Evolutionary conservation across 306 rosid species (phyloP).

Genomic region (Vicia faba): DNA sequence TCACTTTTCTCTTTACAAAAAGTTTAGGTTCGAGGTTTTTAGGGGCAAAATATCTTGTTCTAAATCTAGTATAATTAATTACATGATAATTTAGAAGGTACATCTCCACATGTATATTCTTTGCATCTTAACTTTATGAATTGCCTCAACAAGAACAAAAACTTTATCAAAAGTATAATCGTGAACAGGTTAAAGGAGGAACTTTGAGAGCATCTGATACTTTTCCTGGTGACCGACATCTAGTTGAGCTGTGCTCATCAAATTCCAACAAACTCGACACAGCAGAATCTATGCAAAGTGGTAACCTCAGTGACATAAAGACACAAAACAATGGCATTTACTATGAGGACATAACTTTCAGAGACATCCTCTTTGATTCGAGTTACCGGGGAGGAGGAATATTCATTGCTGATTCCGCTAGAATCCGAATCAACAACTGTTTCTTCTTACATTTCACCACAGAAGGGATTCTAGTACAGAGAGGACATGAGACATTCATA

Average conservation of each 20-base stretch:
- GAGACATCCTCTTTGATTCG: slow-evolving; percentile 70
- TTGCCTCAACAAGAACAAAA: background rate
- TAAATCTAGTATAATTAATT: too few species aligned
- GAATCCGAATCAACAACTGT: slow-evolving; percentile 65
- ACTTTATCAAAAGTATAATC: background rate
- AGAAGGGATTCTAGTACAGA: slow-evolving; percentile 57
- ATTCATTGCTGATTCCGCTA: slow-evolving; percentile 47
- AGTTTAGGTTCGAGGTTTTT: too few species aligned
- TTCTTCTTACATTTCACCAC: slow-evolving; percentile 73
- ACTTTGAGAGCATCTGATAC: slow-evolving; percentile 63
- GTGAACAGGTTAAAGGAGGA: slow-evolving; percentile 58
- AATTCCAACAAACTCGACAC: slow-evolving; percentile 33
- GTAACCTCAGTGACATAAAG: slow-evolving; percentile 2
- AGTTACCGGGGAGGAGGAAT: slow-evolving; percentile 64
- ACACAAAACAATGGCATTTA: slow-evolving; percentile 40
- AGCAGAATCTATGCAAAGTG: background rate
- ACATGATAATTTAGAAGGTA: too few species aligned
- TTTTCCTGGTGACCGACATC: slow-evolving; percentile 63
- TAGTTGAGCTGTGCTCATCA: slow-evolving; percentile 57
- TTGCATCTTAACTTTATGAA: slow-evolving; percentile 19
- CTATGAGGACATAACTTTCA: slow-evolving; percentile 74
- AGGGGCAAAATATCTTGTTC: too few species aligned
- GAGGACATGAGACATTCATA: slow-evolving; percentile 65
- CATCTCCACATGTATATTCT: too few species aligned
- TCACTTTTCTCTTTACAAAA: slow-evolving; percentile 1